Conservation (phyloP, 1,139 yeast species). For the Saccharomyces hybrid region DNA sequence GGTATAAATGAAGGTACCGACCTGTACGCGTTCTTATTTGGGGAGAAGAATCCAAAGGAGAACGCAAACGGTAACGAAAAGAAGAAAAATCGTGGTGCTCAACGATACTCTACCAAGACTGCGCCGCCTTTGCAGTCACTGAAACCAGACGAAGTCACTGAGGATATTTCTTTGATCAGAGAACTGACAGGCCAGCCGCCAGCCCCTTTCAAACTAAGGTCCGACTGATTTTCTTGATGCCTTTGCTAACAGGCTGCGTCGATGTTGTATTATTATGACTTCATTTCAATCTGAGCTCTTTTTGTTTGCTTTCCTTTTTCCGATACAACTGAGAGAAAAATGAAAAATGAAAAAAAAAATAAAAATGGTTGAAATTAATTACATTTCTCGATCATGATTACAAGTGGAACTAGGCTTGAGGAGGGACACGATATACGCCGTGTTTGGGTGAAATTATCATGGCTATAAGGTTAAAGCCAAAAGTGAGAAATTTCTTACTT, state of each 20-base stretch:
- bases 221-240: background rate
- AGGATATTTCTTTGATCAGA: slow-evolving; percentile 30
- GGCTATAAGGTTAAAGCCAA: background rate
- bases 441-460: background rate
- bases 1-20: slow-evolving; percentile 29
- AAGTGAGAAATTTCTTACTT: background rate
- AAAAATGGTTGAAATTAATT: background rate
- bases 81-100: slow-evolving; percentile 27
- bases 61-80: slow-evolving; percentile 10
- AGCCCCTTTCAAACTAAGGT: slow-evolving; percentile 25
- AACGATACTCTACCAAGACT: slow-evolving; percentile 29
- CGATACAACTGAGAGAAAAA: background rate
- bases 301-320: background rate
- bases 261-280: background rate
- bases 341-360: background rate
- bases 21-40: slow-evolving; percentile 27
- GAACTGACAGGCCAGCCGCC: slow-evolving; percentile 28
- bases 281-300: background rate
- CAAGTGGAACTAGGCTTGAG: background rate
- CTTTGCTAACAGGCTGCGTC: background rate
- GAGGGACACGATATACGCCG: background rate
- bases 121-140: slow-evolving; percentile 32
- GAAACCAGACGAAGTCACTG: slow-evolving; percentile 30
- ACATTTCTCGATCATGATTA: background rate
- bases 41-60: slow-evolving; percentile 21